Base-by-base conservation (phyloP, 805 yeast genomes). In the Wilhelminamyces savonicus region DNA sequence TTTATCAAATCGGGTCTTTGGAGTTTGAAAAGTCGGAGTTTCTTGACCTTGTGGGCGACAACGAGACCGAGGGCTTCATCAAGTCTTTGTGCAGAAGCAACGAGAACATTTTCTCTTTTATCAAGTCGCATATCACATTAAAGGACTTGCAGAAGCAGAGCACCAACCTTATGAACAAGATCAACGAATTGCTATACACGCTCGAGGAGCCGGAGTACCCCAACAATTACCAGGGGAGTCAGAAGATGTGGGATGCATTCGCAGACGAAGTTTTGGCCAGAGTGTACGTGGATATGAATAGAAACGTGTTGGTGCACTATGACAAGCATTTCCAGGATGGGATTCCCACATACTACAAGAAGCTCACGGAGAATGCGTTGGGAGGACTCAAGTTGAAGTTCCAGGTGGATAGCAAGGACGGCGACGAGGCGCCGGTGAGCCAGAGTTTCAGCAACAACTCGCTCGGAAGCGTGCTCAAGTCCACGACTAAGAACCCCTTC, bases 11-110 rank as follows among this genome's bases (percentile, higher is more conserved):
- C 16, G 71, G 71, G n/a, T 61, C 69, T 3, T 44, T 65, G 16
- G 76, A 68, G 33, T 64, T 69, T 41, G 74, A 70, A 37, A 71
- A 73, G 34, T 57, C 70, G 2, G 79, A 74, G 30, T 67, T 76
- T 39, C 37, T 50, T 24, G 52, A 50, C 22, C 31, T 51, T 27
- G 54, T 43, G 2, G 52, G 47, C 16, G 48, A 50, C 24, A 44
- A 46, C 40, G 82, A 78, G 21, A 68, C 81, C 4, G 80, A 73
- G 35, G 75, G 77, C 15, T 74, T 78, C 47, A 60, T 76, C 28
- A 69, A 69, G 43, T 62, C 70, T 22, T 43, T 51, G 23, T 48
- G 55, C 29, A 40, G 53, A 12, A 48, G 47, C 36, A 48, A 48
- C 34, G 55, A 50, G 31, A 46, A 50, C 27, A 48, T 51, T 11